Evolutionary conservation across 768 basidiomycete species (phyloP).

Genomic region (Phylloporus scabripes): DNA sequence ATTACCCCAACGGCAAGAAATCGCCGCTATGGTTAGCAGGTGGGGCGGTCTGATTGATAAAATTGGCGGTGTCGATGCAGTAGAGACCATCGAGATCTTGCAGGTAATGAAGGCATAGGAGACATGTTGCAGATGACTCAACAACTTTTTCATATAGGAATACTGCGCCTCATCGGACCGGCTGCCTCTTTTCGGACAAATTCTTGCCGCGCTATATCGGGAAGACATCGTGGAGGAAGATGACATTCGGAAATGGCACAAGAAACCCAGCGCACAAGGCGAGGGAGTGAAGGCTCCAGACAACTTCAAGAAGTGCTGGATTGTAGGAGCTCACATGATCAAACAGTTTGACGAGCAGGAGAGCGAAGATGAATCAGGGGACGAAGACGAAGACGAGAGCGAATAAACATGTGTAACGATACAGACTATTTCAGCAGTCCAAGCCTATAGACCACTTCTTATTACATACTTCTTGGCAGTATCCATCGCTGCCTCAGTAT

Average conservation of each 20-base stretch:
- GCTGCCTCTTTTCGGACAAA: conserved; percentile 71
- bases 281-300: conserved; percentile 44
- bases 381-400: conserved; percentile 9
- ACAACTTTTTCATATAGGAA: conserved; percentile 35
- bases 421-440: conserved; percentile 10
- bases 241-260: conserved; percentile 86
- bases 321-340: conserved; percentile 67
- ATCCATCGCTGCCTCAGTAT: conserved; percentile 35
- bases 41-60: conserved; percentile 83
- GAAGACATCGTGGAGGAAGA: conserved; percentile 90
- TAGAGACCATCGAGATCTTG: conserved; percentile 71
- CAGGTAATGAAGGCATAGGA: conserved; percentile 48
- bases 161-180: conserved; percentile 63
- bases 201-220: conserved; percentile 84
- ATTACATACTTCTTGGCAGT: too few species aligned
- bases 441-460: not conserved
- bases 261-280: conserved; percentile 48
- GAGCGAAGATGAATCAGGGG: conserved; percentile 34
- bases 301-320: conserved; percentile 64
- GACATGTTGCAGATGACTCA: not conserved
- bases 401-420: conserved; percentile 9
- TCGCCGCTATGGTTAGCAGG: conserved; percentile 54
- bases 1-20: conserved; percentile 57
- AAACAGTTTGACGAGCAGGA: conserved; percentile 79
- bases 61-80: conserved; percentile 78